Percentiles rank a stretch among this genome's conserved stretches.
Evolutionary conservation across 2,329 filamentous ascomycete genomes (phyloP).

Genomic region (Venturia nashicola): DNA sequence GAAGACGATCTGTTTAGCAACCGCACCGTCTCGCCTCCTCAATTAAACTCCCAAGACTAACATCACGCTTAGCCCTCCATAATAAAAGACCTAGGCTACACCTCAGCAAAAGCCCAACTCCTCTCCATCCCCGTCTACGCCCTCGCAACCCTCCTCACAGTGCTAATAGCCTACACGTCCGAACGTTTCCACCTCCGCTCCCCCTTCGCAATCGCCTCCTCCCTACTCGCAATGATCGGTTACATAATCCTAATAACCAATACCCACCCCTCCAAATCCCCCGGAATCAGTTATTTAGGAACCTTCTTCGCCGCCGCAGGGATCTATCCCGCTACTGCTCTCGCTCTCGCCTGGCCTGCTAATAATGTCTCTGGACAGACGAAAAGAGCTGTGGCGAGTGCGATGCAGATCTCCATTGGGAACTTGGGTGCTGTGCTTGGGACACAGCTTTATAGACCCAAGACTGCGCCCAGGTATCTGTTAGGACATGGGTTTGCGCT

Average conservation of each 20-base stretch:
- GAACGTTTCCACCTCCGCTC: slow-evolving; percentile 44
- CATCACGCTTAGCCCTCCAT: slow-evolving; percentile 39
- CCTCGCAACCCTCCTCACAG: slow-evolving; percentile 44
- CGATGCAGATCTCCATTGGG: slow-evolving; percentile 52
- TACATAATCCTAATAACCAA: slow-evolving; percentile 52
- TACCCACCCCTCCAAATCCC: slow-evolving; percentile 42
- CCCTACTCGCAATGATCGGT: slow-evolving; percentile 50
- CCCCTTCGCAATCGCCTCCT: slow-evolving; percentile 50
- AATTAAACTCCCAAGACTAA: background rate
- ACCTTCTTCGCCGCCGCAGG: slow-evolving; percentile 56
- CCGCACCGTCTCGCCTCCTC: too few relatives aligned
- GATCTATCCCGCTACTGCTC: slow-evolving; percentile 50
- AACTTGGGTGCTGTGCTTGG: slow-evolving; percentile 59
- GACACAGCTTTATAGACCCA: slow-evolving; percentile 48
- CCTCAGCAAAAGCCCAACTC: slow-evolving; percentile 44
- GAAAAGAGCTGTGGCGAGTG: slow-evolving; percentile 55
- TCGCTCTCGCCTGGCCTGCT: slow-evolving; percentile 52
- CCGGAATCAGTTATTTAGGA: slow-evolving; percentile 50
- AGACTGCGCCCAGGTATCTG: slow-evolving; percentile 7
- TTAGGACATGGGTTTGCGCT: slow-evolving; percentile 50
- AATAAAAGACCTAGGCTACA: slow-evolving; percentile 38
- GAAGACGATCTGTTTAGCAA: too few relatives aligned
- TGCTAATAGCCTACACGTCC: slow-evolving; percentile 46
- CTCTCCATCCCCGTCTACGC: slow-evolving; percentile 55
- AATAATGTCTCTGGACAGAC: slow-evolving; percentile 60